A percentile compares a stretch with the other conserved stretches of the same genome.
Evolutionary conservation across 2,329 filamentous ascomycete genomes (phyloP).

Genomic region (Cercospora nicotianae): DNA sequence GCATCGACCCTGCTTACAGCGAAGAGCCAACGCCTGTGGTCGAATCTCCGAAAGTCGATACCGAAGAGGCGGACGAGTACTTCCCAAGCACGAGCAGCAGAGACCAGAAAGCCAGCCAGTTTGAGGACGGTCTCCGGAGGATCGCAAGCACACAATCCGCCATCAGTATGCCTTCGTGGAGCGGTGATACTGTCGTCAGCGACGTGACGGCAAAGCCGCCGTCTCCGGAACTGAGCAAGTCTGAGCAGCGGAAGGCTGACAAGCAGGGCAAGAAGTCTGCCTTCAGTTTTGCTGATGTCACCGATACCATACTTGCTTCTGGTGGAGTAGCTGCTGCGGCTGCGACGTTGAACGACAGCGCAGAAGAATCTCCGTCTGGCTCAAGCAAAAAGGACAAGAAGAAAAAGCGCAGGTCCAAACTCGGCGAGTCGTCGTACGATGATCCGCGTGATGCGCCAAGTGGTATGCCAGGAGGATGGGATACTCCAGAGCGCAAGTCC

Average conservation of each 20-base stretch:
- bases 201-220: conserved; percentile 12
- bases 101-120: conserved; percentile 46
- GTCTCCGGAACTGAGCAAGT: conserved; percentile 26
- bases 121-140: conserved; percentile 30
- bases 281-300: conserved; percentile 33
- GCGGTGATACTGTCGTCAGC: conserved; percentile 10
- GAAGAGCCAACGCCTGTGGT: conserved; percentile 13
- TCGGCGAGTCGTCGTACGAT: conserved; percentile 36
- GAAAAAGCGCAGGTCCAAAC: conserved; percentile 38
- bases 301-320: conserved; percentile 32
- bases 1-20: conserved; percentile 14
- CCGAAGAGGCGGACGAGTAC: conserved; percentile 25
- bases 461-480: conserved; percentile 36
- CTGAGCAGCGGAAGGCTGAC: conserved; percentile 31
- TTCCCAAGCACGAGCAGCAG: conserved; percentile 38
- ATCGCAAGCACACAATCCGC: conserved; percentile 10
- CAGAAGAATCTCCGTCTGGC: conserved; percentile 25
- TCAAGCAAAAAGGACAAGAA: conserved; percentile 37
- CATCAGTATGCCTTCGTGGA: conserved; percentile 12
- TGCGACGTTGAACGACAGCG: conserved; percentile 22
- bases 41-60: conserved; percentile 14
- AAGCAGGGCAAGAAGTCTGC: conserved; percentile 22
- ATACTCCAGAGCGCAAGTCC: conserved; percentile 22
- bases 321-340: conserved; percentile 32
- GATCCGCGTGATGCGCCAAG: conserved; percentile 33